Percentiles rank a stretch among this genome's conserved stretches.
Conservation (phyloP, 108 stramenopile species). For the Cyclostephanos tholiformis region DNA sequence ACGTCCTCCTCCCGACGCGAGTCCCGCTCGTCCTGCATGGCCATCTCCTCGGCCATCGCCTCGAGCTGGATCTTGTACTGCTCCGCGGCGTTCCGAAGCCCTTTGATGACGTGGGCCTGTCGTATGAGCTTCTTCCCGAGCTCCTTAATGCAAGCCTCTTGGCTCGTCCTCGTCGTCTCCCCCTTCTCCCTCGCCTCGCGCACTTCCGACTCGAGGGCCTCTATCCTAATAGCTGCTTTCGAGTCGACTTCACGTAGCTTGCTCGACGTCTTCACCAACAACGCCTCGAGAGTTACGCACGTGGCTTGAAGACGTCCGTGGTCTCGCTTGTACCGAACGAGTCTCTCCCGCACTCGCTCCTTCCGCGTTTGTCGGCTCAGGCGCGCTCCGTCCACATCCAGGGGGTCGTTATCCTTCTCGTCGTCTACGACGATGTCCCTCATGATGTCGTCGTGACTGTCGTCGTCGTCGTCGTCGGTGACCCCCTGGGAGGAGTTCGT, state of each 20-base stretch:
- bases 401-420: not conserved
- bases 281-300: constrained; percentile 26
- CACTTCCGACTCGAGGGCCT: constrained; percentile 32
- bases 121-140: constrained; percentile 45
- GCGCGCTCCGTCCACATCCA: not conserved
- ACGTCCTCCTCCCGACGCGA: constrained; percentile 17
- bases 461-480: too few species aligned
- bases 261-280: constrained; percentile 25
- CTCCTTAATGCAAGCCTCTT: constrained; percentile 39
- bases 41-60: constrained; percentile 42
- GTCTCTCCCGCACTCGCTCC: constrained; percentile 35
- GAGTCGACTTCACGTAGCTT: constrained; percentile 42
- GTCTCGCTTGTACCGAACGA: constrained; percentile 29
- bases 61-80: constrained; percentile 40
- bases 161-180: constrained; percentile 19
- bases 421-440: not conserved
- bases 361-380: constrained; percentile 23
- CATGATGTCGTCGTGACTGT: not conserved
- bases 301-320: constrained; percentile 16
- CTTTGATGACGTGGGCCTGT: constrained; percentile 46
- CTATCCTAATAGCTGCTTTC: constrained; percentile 32
- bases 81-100: constrained; percentile 29
- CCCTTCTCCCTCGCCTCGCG: constrained; percentile 18
- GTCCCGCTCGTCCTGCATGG: constrained; percentile 53
- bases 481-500: not conserved